phyloP scores from a whole-genome alignment of 2,329 filamentous ascomycete genomes.

The Bimuria novae-zelandiae region DNA sequence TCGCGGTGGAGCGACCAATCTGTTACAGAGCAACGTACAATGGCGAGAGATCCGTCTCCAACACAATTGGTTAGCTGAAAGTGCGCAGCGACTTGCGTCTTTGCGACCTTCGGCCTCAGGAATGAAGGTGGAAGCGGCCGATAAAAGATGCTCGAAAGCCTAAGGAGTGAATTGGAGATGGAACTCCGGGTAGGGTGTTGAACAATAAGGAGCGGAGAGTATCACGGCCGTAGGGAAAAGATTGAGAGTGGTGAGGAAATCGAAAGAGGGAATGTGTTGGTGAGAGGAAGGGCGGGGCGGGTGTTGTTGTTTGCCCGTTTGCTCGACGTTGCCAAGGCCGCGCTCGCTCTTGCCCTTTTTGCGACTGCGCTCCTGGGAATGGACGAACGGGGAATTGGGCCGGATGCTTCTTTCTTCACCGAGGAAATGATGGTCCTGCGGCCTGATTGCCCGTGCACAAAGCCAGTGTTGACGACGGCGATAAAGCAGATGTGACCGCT shows the following conservation, averaged over 20 bases:
- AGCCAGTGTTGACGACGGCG: neutral
- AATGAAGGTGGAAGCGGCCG: conserved; percentile 24
- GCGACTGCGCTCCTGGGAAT: conserved; percentile 18
- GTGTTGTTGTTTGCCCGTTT: conserved; percentile 27
- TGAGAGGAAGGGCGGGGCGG: conserved; percentile 10
- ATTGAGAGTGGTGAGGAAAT: neutral
- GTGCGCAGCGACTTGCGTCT: conserved; percentile 8
- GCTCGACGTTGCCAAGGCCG: conserved; percentile 29
- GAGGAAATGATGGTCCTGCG: neutral
- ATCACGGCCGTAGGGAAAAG: conserved; percentile 8
- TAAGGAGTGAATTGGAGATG: conserved; percentile 44
- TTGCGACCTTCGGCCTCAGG: conserved; percentile 18
- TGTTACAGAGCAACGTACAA: neutral
- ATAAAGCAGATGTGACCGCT: neutral
- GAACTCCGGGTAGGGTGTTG: conserved; percentile 28
- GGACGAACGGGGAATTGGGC: conserved; percentile 6
- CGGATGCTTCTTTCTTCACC: neutral
- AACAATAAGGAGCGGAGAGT: conserved; percentile 24
- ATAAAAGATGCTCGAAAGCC: conserved; percentile 24
- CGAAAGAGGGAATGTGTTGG: conserved; percentile 1
- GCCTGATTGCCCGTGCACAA: neutral
- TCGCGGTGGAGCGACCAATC: conserved; percentile 3
- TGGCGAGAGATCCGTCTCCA: neutral
- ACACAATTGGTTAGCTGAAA: neutral
- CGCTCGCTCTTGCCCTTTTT: conserved; percentile 24